Evolutionary conservation across 2,329 filamentous ascomycete genomes (phyloP).

Genomic region (Botryotinia convoluta): DNA sequence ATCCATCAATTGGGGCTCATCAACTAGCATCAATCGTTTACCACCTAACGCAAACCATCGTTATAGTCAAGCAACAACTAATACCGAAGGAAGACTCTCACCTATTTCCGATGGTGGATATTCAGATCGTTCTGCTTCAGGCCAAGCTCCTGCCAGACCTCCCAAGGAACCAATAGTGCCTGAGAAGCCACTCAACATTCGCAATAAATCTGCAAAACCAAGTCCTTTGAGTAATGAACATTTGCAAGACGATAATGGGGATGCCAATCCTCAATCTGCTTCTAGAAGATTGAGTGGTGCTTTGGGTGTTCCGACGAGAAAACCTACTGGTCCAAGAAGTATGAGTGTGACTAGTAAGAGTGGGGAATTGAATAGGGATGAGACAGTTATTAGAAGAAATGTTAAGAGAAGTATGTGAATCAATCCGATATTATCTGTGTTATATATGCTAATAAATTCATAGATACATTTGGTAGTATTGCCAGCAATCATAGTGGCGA

Average conservation of each 20-base stretch:
- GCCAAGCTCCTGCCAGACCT: constrained; percentile 53
- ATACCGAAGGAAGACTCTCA: constrained; percentile 32
- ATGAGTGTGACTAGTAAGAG: constrained; percentile 35
- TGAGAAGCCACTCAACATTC: constrained; percentile 47
- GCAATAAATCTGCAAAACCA: constrained; percentile 51
- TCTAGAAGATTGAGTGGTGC: constrained; percentile 31
- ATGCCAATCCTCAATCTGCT: constrained; percentile 27
- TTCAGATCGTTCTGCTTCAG: constrained; percentile 31
- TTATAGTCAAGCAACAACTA: constrained; percentile 38
- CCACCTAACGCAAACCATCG: constrained; percentile 54
- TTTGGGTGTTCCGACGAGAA: constrained; percentile 35
- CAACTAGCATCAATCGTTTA: constrained; percentile 53
- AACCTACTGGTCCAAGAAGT: constrained; percentile 39
- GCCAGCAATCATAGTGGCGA: constrained; percentile 47
- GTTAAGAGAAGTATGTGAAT: constrained; percentile 53
- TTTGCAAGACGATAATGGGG: constrained; percentile 29
- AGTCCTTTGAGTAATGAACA: constrained; percentile 58
- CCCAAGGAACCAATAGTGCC: constrained; percentile 58
- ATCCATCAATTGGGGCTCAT: constrained; percentile 63
- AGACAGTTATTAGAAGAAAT: constrained; percentile 35
- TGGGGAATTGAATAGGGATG: constrained; percentile 34
- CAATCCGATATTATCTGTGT: constrained; percentile 22
- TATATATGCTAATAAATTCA: constrained; percentile 17
- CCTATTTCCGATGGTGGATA: constrained; percentile 37
- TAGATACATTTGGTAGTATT: constrained; percentile 54